Evolutionary conservation across 768 basidiomycete genomes (phyloP), one percentile per base, ranked within the genome.

Genomic region (Lactarius pseudohatsudake): DNA sequence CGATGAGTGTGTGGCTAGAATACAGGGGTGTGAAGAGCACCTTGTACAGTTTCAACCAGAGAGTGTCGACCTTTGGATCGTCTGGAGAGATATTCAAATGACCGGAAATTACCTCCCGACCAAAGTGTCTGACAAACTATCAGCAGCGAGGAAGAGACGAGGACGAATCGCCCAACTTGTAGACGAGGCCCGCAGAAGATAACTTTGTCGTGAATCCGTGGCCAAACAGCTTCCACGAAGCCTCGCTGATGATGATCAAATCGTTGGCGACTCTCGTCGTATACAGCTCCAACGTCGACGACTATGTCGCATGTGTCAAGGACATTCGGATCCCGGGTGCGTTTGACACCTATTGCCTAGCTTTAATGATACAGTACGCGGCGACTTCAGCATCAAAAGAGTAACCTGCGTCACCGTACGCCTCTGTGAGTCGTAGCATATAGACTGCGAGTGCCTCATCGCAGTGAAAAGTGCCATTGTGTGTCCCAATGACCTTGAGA

Each of bases 191-290:
- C 2, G 96, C 96, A 18, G 91, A 93, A 26, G 90, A 92, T 40
- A 99, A 78, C 79, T 98, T 99, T 63, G 94, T 98, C 26, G 77
- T 78, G 74, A 91, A 94, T 11, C 91, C 94, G 70, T 90, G 81
- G 2, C 94, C 96, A 74, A 99, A 97, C 30, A 91, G n/a, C 84
- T 74, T 96, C 91, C 7, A 80, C 81, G 76, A 99, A 99, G 0
- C 91, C 95, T 50, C 96, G 86, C 74, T 99, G 96, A 74, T 99
- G 96, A 74, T 99, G 96, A 76, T 99, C 96, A 75, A 94, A 99
- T 45, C 90, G 84, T 61, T 89, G 85, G 63, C 81, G 86, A 66
- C 79, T 79, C 73, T 88, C 86, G 63, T 96, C 93, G 76, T 98
- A 99, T 28, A 91, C 83, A 7, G 91, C 95, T 11, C 97, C 96